A percentile compares a stretch with the other conserved stretches of the same genome.
phyloP scores from a whole-genome alignment of 176 grass and related monocot genomes.

The Pontederia crassipes region DNA sequence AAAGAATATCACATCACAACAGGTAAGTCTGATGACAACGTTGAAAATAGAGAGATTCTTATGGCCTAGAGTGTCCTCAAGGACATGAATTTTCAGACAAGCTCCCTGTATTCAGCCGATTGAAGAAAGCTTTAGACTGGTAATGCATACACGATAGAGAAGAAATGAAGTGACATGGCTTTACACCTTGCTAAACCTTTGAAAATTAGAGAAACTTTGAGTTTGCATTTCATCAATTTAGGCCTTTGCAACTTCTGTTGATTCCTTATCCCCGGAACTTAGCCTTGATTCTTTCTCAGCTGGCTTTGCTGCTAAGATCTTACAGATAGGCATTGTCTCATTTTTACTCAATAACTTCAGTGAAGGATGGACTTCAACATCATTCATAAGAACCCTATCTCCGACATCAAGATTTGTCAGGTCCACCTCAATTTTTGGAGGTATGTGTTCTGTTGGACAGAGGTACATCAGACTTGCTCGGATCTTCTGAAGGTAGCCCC shows the following conservation, averaged over 20 bases:
- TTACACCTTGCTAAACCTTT: too few relatives aligned
- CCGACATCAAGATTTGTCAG: constrained; percentile 76
- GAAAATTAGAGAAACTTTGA: too few relatives aligned
- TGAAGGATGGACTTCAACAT: constrained; percentile 41
- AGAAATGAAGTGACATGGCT: too few relatives aligned
- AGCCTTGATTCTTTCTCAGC: constrained; percentile 18
- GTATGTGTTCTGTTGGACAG: constrained; percentile 75
- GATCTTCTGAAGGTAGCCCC: constrained; percentile 81
- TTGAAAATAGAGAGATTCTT: too few relatives aligned
- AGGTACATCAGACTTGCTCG: constrained; percentile 50
- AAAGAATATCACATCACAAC: too few relatives aligned
- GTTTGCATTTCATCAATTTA: too few relatives aligned
- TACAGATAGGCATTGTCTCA: constrained; percentile 52
- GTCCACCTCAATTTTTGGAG: constrained; percentile 89
- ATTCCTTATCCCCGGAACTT: constrained; percentile 11
- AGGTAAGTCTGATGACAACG: too few relatives aligned
- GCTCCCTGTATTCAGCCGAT: too few relatives aligned
- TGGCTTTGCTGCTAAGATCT: constrained; percentile 61
- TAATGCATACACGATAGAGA: too few relatives aligned
- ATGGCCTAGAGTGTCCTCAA: too few relatives aligned
- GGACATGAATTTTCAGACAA: too few relatives aligned
- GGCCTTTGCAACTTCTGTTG: constrained; percentile 13
- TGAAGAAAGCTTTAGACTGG: too few relatives aligned
- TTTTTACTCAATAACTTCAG: constrained; percentile 71
- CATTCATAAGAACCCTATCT: constrained; percentile 62